Conservation (phyloP, 225 moss, liverwort and hornwort genomes). For the Neckera pumila region DNA sequence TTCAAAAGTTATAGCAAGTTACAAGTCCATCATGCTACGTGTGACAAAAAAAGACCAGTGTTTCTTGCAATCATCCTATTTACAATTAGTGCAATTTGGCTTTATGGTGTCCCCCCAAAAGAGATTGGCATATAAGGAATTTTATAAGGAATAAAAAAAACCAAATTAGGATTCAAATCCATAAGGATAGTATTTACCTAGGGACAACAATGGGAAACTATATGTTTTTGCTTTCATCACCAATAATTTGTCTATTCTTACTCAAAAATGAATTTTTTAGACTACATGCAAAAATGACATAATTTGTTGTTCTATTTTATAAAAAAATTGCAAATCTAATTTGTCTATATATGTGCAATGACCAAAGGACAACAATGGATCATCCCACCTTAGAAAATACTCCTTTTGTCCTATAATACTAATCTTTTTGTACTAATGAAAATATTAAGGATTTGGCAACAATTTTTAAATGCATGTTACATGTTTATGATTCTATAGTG, state of each 20-base stretch:
- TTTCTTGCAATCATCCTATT: too few species aligned
- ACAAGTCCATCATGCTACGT: too few species aligned
- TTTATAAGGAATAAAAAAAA: too few species aligned
- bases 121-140: too few species aligned
- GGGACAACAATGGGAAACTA: background rate
- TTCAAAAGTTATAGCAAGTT: too few species aligned
- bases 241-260: background rate
- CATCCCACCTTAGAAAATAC: background rate
- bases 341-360: too few species aligned
- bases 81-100: background rate
- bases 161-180: background rate
- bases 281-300: too few species aligned
- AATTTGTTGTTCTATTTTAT: too few species aligned
- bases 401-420: background rate
- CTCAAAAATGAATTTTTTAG: background rate
- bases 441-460: background rate
- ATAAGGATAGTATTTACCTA: background rate
- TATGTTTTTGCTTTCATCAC: background rate
- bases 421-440: background rate
- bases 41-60: too few species aligned
- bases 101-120: too few species aligned
- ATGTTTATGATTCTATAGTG: background rate
- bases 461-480: background rate
- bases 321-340: too few species aligned
- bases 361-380: rapidly evolving